Percentiles rank a stretch among this genome's conserved stretches.
These are phyloP conservation scores for Penicillium sp. DNA, from an alignment of 2,329 filamentous ascomycete genomes.

Conservation along the genomic window DNA sequence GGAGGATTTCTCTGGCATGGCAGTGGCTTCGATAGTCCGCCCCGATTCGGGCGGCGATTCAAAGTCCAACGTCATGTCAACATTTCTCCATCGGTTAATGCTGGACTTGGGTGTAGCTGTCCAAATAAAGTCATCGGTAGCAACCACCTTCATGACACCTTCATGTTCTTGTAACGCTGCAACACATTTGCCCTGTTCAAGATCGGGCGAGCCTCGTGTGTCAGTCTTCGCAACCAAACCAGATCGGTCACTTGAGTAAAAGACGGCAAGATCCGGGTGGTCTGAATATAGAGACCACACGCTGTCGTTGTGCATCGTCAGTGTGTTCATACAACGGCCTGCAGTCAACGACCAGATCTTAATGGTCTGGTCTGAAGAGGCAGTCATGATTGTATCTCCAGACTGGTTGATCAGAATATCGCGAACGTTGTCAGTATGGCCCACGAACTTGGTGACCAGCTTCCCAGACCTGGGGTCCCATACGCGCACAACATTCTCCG, in stretches of 20 bases:
- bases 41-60: constrained; percentile 45
- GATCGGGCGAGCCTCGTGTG: constrained; percentile 68
- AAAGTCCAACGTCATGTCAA: constrained; percentile 73
- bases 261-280: constrained; percentile 78
- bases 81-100: constrained; percentile 86
- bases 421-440: constrained; percentile 91
- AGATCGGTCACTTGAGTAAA: constrained; percentile 92
- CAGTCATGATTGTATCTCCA: constrained; percentile 88
- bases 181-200: constrained; percentile 85
- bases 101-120: constrained; percentile 86
- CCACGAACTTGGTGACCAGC: constrained; percentile 91
- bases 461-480: constrained; percentile 90
- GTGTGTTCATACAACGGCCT: constrained; percentile 92
- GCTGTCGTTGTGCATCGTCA: constrained; percentile 98
- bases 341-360: constrained; percentile 97
- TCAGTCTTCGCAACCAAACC: constrained; percentile 97
- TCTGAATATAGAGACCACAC: constrained; percentile 95
- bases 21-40: constrained; percentile 44
- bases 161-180: constrained; percentile 92
- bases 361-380: constrained; percentile 92
- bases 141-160: constrained; percentile 58
- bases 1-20: constrained; percentile 13
- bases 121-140: constrained; percentile 76
- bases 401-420: constrained; percentile 85
- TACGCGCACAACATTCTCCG: constrained; percentile 86